phyloP scores from a whole-genome alignment of 495 filamentous ascomycete species.

The Hyaloscypha hepaticicola region DNA sequence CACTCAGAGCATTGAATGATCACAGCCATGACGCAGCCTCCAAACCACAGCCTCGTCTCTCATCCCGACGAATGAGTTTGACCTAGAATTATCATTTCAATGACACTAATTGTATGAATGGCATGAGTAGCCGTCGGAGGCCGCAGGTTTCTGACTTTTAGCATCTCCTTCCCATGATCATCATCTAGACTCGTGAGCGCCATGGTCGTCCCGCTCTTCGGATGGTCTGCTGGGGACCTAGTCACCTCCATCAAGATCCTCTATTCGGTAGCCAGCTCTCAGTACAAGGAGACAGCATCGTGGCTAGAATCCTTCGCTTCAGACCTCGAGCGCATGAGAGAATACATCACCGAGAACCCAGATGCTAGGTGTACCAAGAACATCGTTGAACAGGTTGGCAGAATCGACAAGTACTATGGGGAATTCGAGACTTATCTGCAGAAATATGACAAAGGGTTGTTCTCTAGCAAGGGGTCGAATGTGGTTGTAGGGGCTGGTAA shows the following conservation, averaged over 20 bases:
- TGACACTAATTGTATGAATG: too few species aligned
- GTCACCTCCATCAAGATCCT: background rate
- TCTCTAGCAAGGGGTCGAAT: background rate
- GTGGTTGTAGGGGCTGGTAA: background rate
- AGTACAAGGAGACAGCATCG: background rate
- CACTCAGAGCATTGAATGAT: too few species aligned
- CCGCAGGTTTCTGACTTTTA: too few species aligned
- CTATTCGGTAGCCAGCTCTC: background rate
- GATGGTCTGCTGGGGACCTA: background rate
- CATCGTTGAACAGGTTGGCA: slow-evolving; percentile 1
- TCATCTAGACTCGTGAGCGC: too few species aligned
- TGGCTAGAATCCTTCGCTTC: background rate
- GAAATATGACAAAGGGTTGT: background rate
- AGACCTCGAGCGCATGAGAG: background rate
- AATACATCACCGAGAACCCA: slow-evolving; percentile 2
- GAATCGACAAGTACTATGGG: background rate
- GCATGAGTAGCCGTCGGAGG: too few species aligned
- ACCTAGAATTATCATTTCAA: too few species aligned
- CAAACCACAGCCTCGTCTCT: too few species aligned
- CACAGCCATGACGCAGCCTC: too few species aligned
- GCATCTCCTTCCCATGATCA: too few species aligned
- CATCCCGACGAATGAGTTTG: too few species aligned
- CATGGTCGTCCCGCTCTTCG: background rate
- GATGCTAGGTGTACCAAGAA: slow-evolving; percentile 1
- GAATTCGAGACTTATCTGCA: slow-evolving; percentile 2